A percentile compares a stretch with the other conserved stretches of the same genome.
Conservation (phyloP, 164 flowering plant species). For the Paratinospora sagittata region DNA sequence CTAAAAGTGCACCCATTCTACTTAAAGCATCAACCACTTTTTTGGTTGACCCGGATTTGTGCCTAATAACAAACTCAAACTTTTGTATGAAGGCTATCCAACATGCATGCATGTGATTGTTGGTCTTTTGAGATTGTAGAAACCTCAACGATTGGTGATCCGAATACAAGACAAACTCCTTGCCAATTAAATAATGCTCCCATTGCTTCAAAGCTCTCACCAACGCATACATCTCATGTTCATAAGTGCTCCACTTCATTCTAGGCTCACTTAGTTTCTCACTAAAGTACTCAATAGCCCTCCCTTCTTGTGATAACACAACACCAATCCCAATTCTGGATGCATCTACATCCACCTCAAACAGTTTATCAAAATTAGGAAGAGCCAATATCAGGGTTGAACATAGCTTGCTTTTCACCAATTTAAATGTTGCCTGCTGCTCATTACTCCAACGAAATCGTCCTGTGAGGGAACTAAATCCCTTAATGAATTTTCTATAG, state of each 20-base stretch:
- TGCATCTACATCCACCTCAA: constrained; percentile 7
- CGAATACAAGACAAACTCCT: neutral
- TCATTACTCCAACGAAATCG: neutral
- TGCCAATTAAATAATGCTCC: neutral
- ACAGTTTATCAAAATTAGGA: neutral
- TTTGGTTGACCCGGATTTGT: neutral
- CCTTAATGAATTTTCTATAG: neutral
- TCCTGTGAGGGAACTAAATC: neutral
- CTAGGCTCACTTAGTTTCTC: neutral
- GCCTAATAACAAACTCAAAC: neutral
- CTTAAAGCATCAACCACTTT: neutral
- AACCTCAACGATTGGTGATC: constrained; percentile 6
- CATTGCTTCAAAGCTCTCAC: neutral
- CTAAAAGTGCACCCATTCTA: too few relatives aligned
- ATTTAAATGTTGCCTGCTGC: too few relatives aligned
- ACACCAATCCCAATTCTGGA: neutral
- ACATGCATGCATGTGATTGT: neutral
- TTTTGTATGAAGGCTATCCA: neutral
- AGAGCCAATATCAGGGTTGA: neutral
- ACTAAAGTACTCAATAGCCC: neutral
- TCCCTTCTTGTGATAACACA: constrained; percentile 1
- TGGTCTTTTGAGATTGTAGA: neutral
- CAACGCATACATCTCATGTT: neutral
- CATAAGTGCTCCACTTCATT: neutral
- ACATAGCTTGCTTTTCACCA: neutral